Percentiles rank a stretch among this genome's conserved stretches.
Evolutionary conservation across 768 basidiomycete genomes (phyloP).

Genomic region (Naganishia onofrii): DNA sequence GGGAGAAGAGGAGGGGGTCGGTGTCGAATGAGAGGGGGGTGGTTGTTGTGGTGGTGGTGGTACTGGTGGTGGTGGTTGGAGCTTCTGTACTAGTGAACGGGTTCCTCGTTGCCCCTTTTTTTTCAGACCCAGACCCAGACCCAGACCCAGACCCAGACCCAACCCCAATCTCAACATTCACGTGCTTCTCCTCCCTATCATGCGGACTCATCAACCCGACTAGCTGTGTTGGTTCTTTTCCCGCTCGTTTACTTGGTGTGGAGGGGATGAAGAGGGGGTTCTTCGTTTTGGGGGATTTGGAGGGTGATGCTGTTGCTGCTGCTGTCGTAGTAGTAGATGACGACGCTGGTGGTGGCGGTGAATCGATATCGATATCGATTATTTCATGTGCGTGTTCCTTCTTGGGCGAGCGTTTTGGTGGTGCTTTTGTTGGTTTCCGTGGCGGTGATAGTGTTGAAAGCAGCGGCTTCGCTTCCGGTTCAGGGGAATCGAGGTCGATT

Average conservation of each 20-base stretch:
- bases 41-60: no score
- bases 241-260: background rate
- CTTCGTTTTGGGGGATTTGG: no score
- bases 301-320: no score
- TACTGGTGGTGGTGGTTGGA: no score
- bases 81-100: background rate
- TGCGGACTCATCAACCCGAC: constrained; percentile 10
- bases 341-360: background rate
- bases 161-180: background rate
- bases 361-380: background rate
- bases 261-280: constrained; percentile 10
- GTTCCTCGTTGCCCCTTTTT: background rate
- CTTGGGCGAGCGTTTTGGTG: background rate
- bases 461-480: background rate
- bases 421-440: no score
- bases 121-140: background rate
- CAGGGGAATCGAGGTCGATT: constrained; percentile 11
- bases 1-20: constrained; percentile 46
- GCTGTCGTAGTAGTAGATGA: no score
- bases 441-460: no score
- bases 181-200: background rate
- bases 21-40: constrained; percentile 41
- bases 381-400: background rate
- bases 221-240: background rate
- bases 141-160: no score